Evolutionary conservation across 805 yeast species (phyloP), one percentile per base, ranked within the genome.

Genomic region (Henningerozyma blattae): DNA sequence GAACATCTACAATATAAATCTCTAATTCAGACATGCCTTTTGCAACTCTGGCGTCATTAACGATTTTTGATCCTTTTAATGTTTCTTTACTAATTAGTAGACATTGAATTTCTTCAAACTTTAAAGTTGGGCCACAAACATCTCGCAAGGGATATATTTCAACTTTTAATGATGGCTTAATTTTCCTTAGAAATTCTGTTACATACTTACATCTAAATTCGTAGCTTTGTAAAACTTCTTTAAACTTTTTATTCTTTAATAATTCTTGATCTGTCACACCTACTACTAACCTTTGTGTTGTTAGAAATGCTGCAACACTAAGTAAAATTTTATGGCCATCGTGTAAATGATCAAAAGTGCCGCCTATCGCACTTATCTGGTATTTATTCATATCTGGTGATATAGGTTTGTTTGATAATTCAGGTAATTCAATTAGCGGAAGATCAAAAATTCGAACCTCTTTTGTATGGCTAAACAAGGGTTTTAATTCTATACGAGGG

Each of bases 291-390:
- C 56, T 59, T 2, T 54, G 44, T 3, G 56, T 46, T 0, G 93
- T 65, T 6, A 83, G 42, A 47, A 75, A 85, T 0, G 75, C 72
- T 0, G 94, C 67, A 38, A 82, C 64, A 0, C 91, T 76, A 8
- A 91, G 63, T 18, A 91, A 62, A 19, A 91, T 78, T 54, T 82
- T 84, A 58, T 91, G 99, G 0, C 97, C 99, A 50, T 81, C 94
- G 47, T 91, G 99, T 25, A 91, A 51, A 58, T 91, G 97, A 51
- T 91, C 99, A 60, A 91, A 91, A 0, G 98, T 91, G 0, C 99
- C 99, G 1, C 98, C 98, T 2, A 89, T 76, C 0, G 95, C 89
- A 18, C 55, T 46, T 4, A 65, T 64, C 14, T 42, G 37, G 38
- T 58, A 64, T 3, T 42, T 34, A 8, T 51, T 45, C 16, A 46